phyloP scores from a whole-genome alignment of 768 basidiomycete species.

The Boletus edulis region DNA sequence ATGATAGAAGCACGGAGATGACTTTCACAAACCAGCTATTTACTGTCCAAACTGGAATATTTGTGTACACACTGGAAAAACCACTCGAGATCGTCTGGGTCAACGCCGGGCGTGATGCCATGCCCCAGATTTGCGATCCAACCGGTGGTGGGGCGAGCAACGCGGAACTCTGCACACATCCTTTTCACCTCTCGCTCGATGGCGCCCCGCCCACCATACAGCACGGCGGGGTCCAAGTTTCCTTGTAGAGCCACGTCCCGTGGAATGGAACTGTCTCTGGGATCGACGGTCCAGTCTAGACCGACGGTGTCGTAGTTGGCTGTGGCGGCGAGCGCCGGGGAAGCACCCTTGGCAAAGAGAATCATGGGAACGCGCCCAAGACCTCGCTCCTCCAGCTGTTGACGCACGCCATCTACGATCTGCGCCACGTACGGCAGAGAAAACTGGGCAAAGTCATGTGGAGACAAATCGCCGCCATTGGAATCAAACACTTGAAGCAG shows the following conservation, averaged over 20 bases:
- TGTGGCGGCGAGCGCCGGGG: constrained; percentile 64
- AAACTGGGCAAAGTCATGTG: constrained; percentile 80
- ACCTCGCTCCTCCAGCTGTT: constrained; percentile 48
- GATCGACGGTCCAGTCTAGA: constrained; percentile 89
- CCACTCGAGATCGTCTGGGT: constrained; percentile 89
- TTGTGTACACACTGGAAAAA: constrained; percentile 90
- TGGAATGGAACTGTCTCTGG: constrained; percentile 58
- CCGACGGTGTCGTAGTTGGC: constrained; percentile 86
- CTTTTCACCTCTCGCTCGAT: constrained; percentile 85
- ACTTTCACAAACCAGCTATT: not conserved
- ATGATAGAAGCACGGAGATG: constrained; percentile 11
- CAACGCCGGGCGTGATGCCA: constrained; percentile 93
- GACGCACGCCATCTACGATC: constrained; percentile 69
- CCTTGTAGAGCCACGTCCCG: constrained; percentile 78
- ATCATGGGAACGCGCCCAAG: constrained; percentile 75
- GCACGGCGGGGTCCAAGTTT: constrained; percentile 85
- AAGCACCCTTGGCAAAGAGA: constrained; percentile 94
- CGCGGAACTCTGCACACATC: constrained; percentile 74
- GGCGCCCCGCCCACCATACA: constrained; percentile 83
- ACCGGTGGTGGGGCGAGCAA: constrained; percentile 49
- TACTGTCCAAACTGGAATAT: constrained; percentile 48
- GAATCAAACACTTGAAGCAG: constrained; percentile 97
- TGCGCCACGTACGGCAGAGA: constrained; percentile 75
- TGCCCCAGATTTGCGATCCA: constrained; percentile 99
- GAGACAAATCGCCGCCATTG: constrained; percentile 90